phyloP scores from a whole-genome alignment of 2,329 filamentous ascomycete species.

The Akanthomyces uredinophilus region DNA sequence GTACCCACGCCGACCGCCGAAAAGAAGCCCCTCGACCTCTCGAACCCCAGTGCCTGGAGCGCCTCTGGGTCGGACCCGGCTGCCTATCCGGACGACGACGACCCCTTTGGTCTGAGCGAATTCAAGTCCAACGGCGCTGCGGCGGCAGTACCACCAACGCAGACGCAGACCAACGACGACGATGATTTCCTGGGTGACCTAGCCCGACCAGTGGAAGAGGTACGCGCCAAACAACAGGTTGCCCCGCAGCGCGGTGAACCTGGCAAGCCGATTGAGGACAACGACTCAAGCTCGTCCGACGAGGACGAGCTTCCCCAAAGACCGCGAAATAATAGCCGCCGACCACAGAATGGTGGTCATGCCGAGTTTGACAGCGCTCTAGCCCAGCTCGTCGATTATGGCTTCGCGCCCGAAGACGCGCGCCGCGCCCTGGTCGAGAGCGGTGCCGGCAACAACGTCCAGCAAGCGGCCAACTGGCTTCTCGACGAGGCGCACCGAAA shows the following conservation, averaged over 20 bases:
- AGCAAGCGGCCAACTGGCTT: slow-evolving; percentile 82
- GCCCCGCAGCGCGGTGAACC: slow-evolving; percentile 42
- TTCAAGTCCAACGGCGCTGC: slow-evolving; percentile 42
- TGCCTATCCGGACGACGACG: slow-evolving; percentile 61
- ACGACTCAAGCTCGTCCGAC: slow-evolving; percentile 42
- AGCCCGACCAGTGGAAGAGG: slow-evolving; percentile 59
- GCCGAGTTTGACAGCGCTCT: slow-evolving; percentile 67
- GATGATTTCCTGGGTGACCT: slow-evolving; percentile 63
- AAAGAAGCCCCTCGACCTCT: slow-evolving; percentile 43
- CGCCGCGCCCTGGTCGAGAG: slow-evolving; percentile 73
- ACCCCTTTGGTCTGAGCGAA: slow-evolving; percentile 77
- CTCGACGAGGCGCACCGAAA: slow-evolving; percentile 87
- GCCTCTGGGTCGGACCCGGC: slow-evolving; percentile 27
- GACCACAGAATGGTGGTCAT: slow-evolving; percentile 24
- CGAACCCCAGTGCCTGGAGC: slow-evolving; percentile 50
- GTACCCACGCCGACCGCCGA: slow-evolving; percentile 41
- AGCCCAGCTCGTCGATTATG: slow-evolving; percentile 89
- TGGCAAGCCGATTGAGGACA: slow-evolving; percentile 51
- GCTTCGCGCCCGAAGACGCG: slow-evolving; percentile 83
- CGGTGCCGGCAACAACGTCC: slow-evolving; percentile 72
- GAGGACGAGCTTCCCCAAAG: slow-evolving; percentile 28
- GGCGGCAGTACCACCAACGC: slow-evolving; percentile 23
- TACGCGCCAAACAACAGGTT: slow-evolving; percentile 43
- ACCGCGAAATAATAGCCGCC: slow-evolving; percentile 19
- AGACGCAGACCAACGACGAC: slow-evolving; percentile 41